A percentile compares a stretch with the other conserved stretches of the same genome.
phyloP scores from a whole-genome alignment of 306 rosid species.

The Fragaria ananassa region DNA sequence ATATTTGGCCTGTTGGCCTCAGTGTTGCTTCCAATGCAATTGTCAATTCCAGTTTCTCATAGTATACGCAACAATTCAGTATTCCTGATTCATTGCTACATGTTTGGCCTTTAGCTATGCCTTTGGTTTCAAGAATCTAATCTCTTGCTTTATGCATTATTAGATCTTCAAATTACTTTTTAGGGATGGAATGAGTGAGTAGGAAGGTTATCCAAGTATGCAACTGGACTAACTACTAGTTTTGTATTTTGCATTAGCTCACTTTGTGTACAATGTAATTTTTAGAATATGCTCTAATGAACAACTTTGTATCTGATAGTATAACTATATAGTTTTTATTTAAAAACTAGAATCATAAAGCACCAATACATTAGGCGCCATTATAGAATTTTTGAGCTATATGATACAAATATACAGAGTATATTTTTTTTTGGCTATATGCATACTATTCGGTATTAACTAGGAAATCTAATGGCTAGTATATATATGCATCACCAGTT shows the following conservation, averaged over 20 bases:
- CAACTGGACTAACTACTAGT: background rate
- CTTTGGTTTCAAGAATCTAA: background rate
- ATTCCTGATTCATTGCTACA: background rate
- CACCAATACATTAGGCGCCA: background rate
- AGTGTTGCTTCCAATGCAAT: slow-evolving; percentile 24
- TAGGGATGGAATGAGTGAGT: background rate
- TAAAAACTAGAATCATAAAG: too few species aligned
- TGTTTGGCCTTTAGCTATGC: background rate
- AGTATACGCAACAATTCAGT: background rate
- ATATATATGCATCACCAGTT: slow-evolving; percentile 26
- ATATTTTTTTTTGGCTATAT: background rate
- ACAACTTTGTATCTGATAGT: too few species aligned
- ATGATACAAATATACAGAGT: background rate
- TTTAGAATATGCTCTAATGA: too few species aligned
- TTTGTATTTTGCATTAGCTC: too few species aligned
- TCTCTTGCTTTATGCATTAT: background rate
- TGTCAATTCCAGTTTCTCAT: slow-evolving; percentile 4
- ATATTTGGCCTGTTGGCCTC: background rate
- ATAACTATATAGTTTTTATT: too few species aligned
- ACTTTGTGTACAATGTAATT: background rate
- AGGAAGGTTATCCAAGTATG: background rate
- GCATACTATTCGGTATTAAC: too few species aligned
- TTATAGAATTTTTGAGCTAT: too few species aligned
- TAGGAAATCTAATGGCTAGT: background rate
- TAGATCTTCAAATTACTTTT: background rate